phyloP scores from a whole-genome alignment of 202 grass and related monocot species.

The Carex sylvatica region DNA sequence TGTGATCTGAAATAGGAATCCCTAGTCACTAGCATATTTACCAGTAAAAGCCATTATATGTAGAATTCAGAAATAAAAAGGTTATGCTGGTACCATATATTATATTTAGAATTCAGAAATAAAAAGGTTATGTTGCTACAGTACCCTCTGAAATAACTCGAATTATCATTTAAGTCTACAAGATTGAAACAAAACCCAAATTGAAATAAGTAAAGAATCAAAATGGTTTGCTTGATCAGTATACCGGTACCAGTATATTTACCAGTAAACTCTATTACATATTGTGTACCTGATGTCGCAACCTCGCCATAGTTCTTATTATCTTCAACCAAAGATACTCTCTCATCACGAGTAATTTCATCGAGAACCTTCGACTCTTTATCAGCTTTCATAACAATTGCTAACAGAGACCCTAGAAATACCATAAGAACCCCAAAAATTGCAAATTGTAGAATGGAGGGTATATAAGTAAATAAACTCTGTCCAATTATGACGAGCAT shows the following conservation, averaged over 20 bases:
- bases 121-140: no score
- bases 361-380: constrained; percentile 25
- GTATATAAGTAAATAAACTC: constrained; percentile 37
- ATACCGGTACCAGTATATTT: background rate
- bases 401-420: constrained; percentile 43
- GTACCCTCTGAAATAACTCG: no score
- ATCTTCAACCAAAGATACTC: constrained; percentile 26
- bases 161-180: no score
- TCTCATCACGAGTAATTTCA: constrained; percentile 36
- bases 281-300: constrained; percentile 8
- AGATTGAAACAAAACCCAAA: no score
- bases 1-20: background rate
- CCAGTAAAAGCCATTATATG: background rate
- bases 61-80: no score
- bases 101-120: no score
- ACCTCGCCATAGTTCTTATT: background rate
- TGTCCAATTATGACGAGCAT: constrained; percentile 82
- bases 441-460: constrained; percentile 38
- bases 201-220: background rate
- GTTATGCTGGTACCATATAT: no score
- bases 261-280: background rate
- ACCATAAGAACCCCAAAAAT: constrained; percentile 51
- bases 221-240: background rate
- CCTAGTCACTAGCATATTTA: background rate
- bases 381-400: constrained; percentile 53